phyloP scores from a whole-genome alignment of 208 protist genomes.

The Crithidia fasciculata region DNA sequence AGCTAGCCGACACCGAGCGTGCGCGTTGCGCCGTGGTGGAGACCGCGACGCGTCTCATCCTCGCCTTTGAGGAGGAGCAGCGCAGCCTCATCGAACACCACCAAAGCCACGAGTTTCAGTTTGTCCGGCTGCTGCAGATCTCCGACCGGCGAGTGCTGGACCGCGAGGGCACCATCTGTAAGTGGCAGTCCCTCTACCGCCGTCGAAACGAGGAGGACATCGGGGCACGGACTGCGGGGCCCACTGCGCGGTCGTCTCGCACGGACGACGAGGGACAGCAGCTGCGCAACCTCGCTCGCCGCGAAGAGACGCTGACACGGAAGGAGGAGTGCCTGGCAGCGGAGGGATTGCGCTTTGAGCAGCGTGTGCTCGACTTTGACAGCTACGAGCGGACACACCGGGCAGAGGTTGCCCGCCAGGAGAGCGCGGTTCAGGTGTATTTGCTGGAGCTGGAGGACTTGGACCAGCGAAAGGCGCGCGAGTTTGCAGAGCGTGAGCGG shows the following conservation, averaged over 20 bases:
- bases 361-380: slow-evolving; percentile 47
- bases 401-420: slow-evolving; percentile 39
- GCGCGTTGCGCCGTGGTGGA: slow-evolving; percentile 2
- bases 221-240: neutral
- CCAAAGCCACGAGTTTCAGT: slow-evolving; percentile 29
- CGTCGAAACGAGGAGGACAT: slow-evolving; percentile 25
- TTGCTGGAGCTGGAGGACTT: slow-evolving; percentile 59
- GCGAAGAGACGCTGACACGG: slow-evolving; percentile 31
- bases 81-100: slow-evolving; percentile 55
- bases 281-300: slow-evolving; percentile 21
- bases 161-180: slow-evolving; percentile 22
- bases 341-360: slow-evolving; percentile 42
- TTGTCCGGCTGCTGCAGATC: slow-evolving; percentile 35
- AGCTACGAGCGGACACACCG: slow-evolving; percentile 32
- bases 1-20: slow-evolving; percentile 1
- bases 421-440: slow-evolving; percentile 53
- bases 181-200: slow-evolving; percentile 50
- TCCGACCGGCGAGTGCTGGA: slow-evolving; percentile 41
- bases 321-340: slow-evolving; percentile 41
- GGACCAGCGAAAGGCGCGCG: slow-evolving; percentile 48
- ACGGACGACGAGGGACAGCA: slow-evolving; percentile 33
- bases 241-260: slow-evolving; percentile 11
- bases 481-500: slow-evolving; percentile 43
- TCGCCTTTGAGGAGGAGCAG: slow-evolving; percentile 46
- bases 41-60: slow-evolving; percentile 20